Conservation (phyloP, 257 asterid genomes). For the Solanum piurae region DNA sequence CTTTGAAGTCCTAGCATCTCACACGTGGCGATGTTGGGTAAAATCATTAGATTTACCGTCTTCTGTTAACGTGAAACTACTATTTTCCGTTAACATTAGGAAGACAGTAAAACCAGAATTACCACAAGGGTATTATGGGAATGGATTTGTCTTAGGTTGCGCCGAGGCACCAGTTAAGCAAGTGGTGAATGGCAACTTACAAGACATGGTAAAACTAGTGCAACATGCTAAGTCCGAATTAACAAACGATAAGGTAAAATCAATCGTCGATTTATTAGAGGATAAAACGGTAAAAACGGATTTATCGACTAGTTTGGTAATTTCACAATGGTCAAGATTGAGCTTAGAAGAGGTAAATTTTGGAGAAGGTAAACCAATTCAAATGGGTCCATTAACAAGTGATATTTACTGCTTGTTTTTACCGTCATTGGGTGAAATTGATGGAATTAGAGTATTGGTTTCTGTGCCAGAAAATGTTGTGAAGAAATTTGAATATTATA, state of each 20-base stretch:
- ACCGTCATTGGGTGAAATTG: constrained; percentile 38
- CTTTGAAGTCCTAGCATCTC: constrained; percentile 62
- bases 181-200: constrained; percentile 20
- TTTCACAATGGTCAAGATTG: constrained; percentile 74
- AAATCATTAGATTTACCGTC: constrained; percentile 34
- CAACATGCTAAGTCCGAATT: constrained; percentile 43
- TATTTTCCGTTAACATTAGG: constrained; percentile 53
- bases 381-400: constrained; percentile 67
- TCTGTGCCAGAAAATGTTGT: constrained; percentile 55
- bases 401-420: constrained; percentile 62
- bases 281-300: constrained; percentile 27
- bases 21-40: constrained; percentile 88
- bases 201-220: constrained; percentile 40
- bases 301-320: constrained; percentile 47
- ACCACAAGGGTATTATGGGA: constrained; percentile 69
- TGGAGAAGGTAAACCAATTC: constrained; percentile 63
- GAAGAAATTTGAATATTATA: constrained; percentile 42
- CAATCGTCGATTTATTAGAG: constrained; percentile 45
- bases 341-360: constrained; percentile 76
- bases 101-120: constrained; percentile 9
- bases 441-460: constrained; percentile 44
- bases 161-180: constrained; percentile 51
- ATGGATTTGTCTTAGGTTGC: constrained; percentile 65
- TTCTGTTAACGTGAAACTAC: constrained; percentile 30
- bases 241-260: constrained; percentile 31